Conservation (phyloP, 2,329 filamentous ascomycete species). For the Cordyceps farinosa region DNA sequence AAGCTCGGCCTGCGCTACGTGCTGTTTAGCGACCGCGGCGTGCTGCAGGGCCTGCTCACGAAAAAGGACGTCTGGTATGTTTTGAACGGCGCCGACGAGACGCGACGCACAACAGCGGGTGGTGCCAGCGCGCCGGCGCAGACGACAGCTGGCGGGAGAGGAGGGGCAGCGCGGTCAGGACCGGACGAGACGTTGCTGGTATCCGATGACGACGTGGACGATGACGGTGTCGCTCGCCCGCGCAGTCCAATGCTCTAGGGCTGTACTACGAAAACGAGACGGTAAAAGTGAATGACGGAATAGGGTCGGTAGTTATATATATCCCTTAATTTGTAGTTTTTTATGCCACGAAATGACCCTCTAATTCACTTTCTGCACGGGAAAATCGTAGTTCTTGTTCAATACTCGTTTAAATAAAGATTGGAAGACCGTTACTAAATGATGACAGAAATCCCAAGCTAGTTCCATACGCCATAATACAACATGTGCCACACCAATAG, state of each 20-base stretch:
- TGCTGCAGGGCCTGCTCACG: constrained; percentile 79
- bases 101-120: constrained; percentile 38
- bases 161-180: constrained; percentile 33
- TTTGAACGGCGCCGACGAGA: constrained; percentile 71
- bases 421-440: not conserved
- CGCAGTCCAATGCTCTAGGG: constrained; percentile 13
- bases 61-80: constrained; percentile 98
- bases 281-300: not conserved
- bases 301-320: not conserved
- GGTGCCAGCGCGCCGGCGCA: constrained; percentile 37
- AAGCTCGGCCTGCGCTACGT: constrained; percentile 89
- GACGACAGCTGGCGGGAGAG: constrained; percentile 19
- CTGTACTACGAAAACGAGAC: not conserved
- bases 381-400: too few relatives aligned
- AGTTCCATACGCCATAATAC: not conserved
- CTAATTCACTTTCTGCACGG: not conserved
- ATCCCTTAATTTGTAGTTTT: not conserved
- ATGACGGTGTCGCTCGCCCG: constrained; percentile 11
- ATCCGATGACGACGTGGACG: constrained; percentile 32
- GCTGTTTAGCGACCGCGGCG: constrained; percentile 77
- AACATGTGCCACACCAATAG: not conserved
- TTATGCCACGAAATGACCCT: not conserved
- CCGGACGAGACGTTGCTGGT: constrained; percentile 42
- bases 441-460: not conserved
- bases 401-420: not conserved